phyloP scores from a whole-genome alignment of 129 eudicot genomes.

The Centrapalus pauciflorus region DNA sequence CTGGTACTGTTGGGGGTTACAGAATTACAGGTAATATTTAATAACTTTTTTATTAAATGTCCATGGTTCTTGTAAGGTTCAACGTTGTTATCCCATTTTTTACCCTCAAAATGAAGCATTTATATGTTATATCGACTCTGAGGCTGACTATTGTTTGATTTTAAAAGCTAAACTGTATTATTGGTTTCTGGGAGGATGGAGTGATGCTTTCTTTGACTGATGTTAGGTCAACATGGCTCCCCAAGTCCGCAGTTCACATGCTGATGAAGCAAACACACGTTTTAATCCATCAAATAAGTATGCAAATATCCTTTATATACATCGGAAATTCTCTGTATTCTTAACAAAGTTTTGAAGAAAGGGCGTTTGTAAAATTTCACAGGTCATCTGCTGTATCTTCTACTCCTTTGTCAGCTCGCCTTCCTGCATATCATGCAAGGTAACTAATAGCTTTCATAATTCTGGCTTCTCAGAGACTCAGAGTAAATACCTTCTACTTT shows the following conservation, averaged over 20 bases:
- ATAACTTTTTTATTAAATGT: background rate
- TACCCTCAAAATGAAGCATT: background rate
- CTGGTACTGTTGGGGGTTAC: background rate
- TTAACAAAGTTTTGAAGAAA: background rate
- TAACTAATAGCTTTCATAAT: constrained; percentile 5
- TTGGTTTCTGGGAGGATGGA: background rate
- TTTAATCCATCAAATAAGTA: constrained; percentile 23
- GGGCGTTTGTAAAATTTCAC: constrained; percentile 1
- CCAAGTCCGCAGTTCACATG: constrained; percentile 26
- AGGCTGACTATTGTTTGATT: background rate
- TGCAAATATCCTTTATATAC: background rate
- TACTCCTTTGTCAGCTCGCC: constrained; percentile 30
- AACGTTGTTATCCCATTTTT: background rate
- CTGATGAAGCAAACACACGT: constrained; percentile 14
- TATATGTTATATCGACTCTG: background rate
- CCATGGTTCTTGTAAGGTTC: background rate
- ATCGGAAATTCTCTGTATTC: background rate
- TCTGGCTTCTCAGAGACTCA: background rate
- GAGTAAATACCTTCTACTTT: background rate
- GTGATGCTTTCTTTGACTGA: constrained; percentile 8
- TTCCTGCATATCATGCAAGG: constrained; percentile 76
- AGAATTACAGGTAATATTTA: background rate
- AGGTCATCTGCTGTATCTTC: constrained; percentile 40
- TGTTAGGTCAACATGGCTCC: constrained; percentile 27
- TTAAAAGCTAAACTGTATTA: background rate